Evolutionary conservation across 2,329 filamentous ascomycete genomes (phyloP), one percentile per base, ranked within the genome.

Genomic region (Rosellinia necatrix): DNA sequence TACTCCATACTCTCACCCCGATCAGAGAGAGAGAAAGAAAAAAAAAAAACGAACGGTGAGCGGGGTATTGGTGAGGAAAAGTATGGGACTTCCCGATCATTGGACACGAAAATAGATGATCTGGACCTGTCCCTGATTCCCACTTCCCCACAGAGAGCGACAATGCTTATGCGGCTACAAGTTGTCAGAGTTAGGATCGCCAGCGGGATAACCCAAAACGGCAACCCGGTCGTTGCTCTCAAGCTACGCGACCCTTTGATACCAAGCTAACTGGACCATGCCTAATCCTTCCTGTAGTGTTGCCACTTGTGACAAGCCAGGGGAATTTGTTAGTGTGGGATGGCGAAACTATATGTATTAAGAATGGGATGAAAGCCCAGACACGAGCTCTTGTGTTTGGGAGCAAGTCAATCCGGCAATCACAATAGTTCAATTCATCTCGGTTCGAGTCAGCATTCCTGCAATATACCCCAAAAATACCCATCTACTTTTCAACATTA

Each of bases 91-190:
- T 25, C 17, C 49, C 43, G 49, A 52, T 52, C 29, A 56, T 52
- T 51, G 48, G 47, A 34, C 41, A 35, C 41, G 9, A 22, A n/a
- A 43, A 37, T 17, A 43, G 21, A 21, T 15, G 40, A 53, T 57
- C 57, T 59, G 49, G 57, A 53, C 49, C 34, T 46, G 5, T 30
- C 35, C 24, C 46, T 30, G 8, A 40, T 25, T 40, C 21, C 52
- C 48, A 49, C 51, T 61, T 56, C 58, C 53, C 58, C 58, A 58
- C 53, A 60, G 41, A 48, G 42, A 49, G 42, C 17, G 17, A 10
- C 29, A 9, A 42, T 40, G 41, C 49, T 53, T 56, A 53, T 56
- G 49, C 44, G 57, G 53, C 54, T 49, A 57, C 54, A 53, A 44
- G 38, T 43, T 44, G 49, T 50, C 40, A 42, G 3, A 49, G 41